Base-by-base conservation (phyloP, 2,329 filamentous ascomycete species). In the Fusarium concolor region DNA sequence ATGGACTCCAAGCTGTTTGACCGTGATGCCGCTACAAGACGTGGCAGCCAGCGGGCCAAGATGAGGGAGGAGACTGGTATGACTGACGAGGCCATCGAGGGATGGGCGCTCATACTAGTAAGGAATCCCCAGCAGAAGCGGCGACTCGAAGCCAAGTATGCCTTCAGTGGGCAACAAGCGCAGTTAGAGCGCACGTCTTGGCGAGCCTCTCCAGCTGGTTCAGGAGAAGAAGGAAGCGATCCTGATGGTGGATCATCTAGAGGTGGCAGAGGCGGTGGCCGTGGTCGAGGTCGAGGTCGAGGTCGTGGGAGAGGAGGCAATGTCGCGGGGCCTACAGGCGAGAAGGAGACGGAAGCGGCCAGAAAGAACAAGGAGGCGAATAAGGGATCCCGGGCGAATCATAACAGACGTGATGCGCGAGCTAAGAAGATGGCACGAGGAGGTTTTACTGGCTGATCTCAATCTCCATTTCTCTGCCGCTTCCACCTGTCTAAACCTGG, bases 31-130 rank as follows among this genome's bases (percentile, higher is more conserved):
- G 85, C 86, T 7, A 93, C 91, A 0, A 85, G 93, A 53, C 84
- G 91, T 64, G 84, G 90, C 0, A 84, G 85, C 22, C 81, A 85
- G 2, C 85, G 96, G 38, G 79, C 78, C 9, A 86, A 86, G 33
- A 77, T 99, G 47, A 91, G 90, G 70, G 85, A 86, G 22, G 89
- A 94, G 62, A 97, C 93, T 1, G 90, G 90, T 6, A 93, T 97
- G 93, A 94, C 93, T 1, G 94, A 98, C 71, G 95, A 98, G 79
- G 90, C 91, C 4, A 91, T 99, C 33, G 96, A 98, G 79, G 96
- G 96, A 7, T 99, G 95, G 94, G 93, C 87, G 0, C 82, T 97
- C 47, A 97, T 98, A 92, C 80, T 97, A 10, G 81, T 83, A 14
- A 86, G 94, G 31, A 91, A 95, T 71, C 86, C 92, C 2, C 86